phyloP scores from a whole-genome alignment of 495 filamentous ascomycete genomes.

The Gamarada debralockiae region DNA sequence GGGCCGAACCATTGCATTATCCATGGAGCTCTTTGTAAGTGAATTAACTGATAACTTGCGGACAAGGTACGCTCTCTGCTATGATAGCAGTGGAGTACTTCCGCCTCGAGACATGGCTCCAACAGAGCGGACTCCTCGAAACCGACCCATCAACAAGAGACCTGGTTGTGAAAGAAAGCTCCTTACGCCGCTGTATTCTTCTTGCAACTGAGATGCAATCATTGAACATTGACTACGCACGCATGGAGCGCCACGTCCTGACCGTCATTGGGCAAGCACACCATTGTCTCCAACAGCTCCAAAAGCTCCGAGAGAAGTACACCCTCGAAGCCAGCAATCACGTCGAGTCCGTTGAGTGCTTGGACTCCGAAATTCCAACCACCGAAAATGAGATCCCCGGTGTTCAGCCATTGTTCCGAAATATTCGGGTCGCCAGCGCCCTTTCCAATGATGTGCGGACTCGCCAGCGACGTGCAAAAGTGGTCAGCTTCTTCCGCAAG shows the following conservation, averaged over 20 bases:
- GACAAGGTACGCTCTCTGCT: slow-evolving; percentile 34
- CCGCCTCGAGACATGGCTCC: background rate
- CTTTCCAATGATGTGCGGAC: background rate
- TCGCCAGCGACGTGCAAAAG: background rate
- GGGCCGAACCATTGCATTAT: no score
- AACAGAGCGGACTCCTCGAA: background rate
- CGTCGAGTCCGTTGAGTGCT: background rate
- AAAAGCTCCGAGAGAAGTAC: background rate
- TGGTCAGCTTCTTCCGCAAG: background rate
- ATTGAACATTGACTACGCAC: background rate
- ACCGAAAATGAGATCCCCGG: background rate
- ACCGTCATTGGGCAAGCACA: background rate
- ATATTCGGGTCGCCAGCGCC: background rate
- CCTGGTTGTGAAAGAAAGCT: no score
- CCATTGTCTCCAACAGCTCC: background rate
- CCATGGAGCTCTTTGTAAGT: no score
- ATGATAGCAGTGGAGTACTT: slow-evolving; percentile 20
- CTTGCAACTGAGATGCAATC: background rate
- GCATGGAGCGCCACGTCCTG: background rate
- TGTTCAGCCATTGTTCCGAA: background rate
- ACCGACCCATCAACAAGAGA: no score
- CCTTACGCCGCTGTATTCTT: no score
- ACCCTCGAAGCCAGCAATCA: background rate
- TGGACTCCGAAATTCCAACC: background rate
- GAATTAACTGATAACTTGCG: no score